Conservation (phyloP, 345 rosid species). For the Lepidium sativum region DNA sequence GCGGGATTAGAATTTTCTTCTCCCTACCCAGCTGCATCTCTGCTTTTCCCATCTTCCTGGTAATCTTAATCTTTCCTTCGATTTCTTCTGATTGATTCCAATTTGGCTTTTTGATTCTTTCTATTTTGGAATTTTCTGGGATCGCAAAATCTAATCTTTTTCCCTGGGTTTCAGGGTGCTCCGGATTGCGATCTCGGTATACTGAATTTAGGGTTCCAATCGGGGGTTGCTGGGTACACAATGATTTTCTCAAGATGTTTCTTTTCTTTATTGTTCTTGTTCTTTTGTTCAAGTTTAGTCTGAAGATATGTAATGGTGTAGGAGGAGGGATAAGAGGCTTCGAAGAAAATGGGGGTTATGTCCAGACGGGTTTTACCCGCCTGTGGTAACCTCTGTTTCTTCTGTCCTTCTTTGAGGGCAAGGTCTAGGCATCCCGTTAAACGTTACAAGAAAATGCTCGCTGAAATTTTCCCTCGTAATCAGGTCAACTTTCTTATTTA, state of each 20-base stretch:
- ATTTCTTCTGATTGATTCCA: background rate
- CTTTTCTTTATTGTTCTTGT: background rate
- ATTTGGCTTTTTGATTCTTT: conserved; percentile 4
- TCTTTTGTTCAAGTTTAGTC: too few relatives aligned
- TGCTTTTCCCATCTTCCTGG: conserved; percentile 12
- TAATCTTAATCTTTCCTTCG: background rate
- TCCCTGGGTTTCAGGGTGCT: conserved; percentile 11
- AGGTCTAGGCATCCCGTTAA: conserved; percentile 95
- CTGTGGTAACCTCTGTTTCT: conserved; percentile 90
- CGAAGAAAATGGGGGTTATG: conserved; percentile 68
- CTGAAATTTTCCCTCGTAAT: conserved; percentile 72
- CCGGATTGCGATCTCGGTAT: conserved; percentile 32
- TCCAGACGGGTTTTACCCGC: conserved; percentile 84
- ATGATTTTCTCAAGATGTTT: background rate
- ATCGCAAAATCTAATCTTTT: background rate
- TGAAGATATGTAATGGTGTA: background rate
- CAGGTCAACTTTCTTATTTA: conserved; percentile 41
- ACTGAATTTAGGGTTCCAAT: conserved; percentile 13
- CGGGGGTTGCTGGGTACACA: conserved; percentile 7
- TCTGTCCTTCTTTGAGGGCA: conserved; percentile 87
- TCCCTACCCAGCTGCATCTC: too few relatives aligned
- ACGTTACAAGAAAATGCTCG: conserved; percentile 80
- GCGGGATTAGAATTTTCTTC: conserved; percentile 17
- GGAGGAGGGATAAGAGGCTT: background rate
- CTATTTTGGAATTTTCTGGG: background rate